Evolutionary conservation across 495 filamentous ascomycete species (phyloP), one percentile per base, ranked within the genome.

Genomic region (Aspergillus nanangensis): DNA sequence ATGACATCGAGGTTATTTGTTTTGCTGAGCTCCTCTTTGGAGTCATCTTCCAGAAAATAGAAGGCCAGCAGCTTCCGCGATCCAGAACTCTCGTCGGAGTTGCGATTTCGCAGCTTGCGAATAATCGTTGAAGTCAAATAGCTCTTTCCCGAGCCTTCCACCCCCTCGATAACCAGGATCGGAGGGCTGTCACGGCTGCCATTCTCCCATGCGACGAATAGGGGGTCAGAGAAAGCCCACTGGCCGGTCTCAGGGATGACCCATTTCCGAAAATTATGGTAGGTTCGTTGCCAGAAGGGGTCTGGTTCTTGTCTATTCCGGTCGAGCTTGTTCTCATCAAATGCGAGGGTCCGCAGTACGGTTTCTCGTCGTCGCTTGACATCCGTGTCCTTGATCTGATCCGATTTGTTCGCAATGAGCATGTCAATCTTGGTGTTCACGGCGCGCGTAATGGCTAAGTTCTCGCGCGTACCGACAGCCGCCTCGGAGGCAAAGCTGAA

Each of bases 41-140:
- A 61, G 19, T 69, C 65, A n/a, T 57, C 61, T 18, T 69, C 66
- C 22, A 65, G 51, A 34, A 69, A 69, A 45, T 65, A 69, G 41
- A 67, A 69, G 8, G 55, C 63, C 0, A 57, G 50, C 19, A 67
- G 53, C 0, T 48, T 54, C 3, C 66, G 51, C 25, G 60, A 57
- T 1, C 56, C 57, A 4, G 63, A 63, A 3, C 50, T 56, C 4
- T 58, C 48, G 2, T 34, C 56, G n/a, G 51, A 46, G 5, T 44
- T 60, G 18, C 56, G 52, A 17, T 57, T 61, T 37, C 60, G 58
- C 0, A 69, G 50, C 13, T 50, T 49, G 35, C 53, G 57, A 29
- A 69, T 51, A n/a, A 65, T 60, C 1, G 65, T 67, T 20, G 66
- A 63, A 43, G 63, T 47, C 46, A 65, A 45, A 11, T 61, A 67